Evolutionary conservation across 352 stramenopile genomes (phyloP).

Genomic region (Phytophthora nicotianae): DNA sequence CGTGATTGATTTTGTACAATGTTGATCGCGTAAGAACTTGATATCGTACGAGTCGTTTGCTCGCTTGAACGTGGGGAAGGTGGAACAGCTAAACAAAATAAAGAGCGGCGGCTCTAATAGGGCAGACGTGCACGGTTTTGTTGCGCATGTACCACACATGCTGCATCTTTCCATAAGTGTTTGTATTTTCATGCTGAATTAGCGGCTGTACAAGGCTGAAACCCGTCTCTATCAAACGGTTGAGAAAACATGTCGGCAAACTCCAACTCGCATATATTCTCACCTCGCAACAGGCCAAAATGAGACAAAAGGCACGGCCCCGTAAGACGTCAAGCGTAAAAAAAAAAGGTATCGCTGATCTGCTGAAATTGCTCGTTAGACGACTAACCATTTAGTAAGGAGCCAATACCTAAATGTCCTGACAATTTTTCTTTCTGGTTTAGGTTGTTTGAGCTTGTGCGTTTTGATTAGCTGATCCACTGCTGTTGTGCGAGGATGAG

Average conservation of each 20-base stretch:
- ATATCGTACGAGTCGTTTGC: constrained; percentile 8
- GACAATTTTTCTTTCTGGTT: constrained; percentile 14
- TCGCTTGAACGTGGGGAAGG: constrained; percentile 1
- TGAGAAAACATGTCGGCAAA: neutral
- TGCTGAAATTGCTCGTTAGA: neutral
- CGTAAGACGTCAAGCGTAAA: neutral
- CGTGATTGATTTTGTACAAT: constrained; percentile 7
- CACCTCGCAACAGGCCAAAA: neutral
- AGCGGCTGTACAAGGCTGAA: neutral
- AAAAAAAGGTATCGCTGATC: neutral
- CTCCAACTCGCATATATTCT: neutral
- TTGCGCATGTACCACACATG: constrained; percentile 1
- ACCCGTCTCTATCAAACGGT: neutral
- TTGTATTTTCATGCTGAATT: constrained; percentile 6
- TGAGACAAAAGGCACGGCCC: neutral
- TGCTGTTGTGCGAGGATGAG: constrained; percentile 6
- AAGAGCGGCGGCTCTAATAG: neutral
- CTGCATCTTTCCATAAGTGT: constrained; percentile 3
- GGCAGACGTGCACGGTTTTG: neutral
- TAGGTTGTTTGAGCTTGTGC: constrained; percentile 14
- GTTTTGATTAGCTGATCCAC: constrained; percentile 23
- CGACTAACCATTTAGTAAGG: neutral
- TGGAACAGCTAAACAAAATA: constrained; percentile 4
- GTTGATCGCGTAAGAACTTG: constrained; percentile 4
- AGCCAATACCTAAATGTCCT: constrained; percentile 11